Evolutionary conservation across 495 filamentous ascomycete species (phyloP).

Genomic region (Aspergillus olivimuriae): DNA sequence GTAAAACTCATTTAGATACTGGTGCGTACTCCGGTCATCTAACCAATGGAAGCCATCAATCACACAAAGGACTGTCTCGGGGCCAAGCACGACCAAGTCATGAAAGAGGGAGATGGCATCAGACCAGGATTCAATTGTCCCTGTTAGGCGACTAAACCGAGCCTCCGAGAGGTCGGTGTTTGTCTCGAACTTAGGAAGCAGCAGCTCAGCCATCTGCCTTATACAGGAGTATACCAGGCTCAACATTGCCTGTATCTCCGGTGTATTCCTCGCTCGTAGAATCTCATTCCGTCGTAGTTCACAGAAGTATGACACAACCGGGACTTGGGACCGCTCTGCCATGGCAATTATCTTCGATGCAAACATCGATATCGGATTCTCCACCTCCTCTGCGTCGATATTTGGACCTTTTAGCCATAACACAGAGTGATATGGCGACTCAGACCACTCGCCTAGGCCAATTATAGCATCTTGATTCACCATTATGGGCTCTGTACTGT

Average conservation of each 20-base stretch:
- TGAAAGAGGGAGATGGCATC: background rate
- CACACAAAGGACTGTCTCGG: background rate
- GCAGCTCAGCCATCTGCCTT: background rate
- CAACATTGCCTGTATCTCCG: background rate
- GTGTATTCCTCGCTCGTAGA: background rate
- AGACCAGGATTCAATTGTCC: background rate
- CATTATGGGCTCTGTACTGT: background rate
- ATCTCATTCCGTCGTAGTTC: background rate
- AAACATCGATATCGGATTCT: background rate
- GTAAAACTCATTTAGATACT: background rate
- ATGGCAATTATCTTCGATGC: background rate
- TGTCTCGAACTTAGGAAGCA: background rate
- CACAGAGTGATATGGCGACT: background rate
- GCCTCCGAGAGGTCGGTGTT: background rate
- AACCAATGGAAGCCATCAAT: background rate
- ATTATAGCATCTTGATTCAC: background rate
- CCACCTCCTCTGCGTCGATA: background rate
- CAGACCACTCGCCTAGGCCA: background rate
- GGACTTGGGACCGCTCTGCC: background rate
- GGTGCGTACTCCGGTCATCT: background rate
- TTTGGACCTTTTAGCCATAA: background rate
- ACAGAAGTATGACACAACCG: background rate
- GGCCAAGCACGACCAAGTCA: background rate
- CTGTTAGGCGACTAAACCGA: background rate
- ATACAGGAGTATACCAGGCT: background rate